phyloP scores from a whole-genome alignment of 768 basidiomycete species.

The Boletus sp. region DNA sequence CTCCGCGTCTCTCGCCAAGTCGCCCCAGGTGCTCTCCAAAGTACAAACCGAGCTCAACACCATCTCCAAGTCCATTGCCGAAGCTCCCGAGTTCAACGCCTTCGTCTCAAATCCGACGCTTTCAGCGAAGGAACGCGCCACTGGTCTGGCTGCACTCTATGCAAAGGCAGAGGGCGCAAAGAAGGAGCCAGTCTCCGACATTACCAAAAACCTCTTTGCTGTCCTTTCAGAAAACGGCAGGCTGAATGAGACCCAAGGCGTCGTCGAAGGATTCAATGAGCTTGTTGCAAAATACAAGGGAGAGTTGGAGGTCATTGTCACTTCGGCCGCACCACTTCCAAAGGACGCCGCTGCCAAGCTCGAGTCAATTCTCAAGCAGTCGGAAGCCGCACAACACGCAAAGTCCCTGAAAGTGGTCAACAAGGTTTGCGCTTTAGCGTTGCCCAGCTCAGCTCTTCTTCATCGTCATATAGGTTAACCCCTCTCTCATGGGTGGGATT shows the following conservation, averaged over 20 bases:
- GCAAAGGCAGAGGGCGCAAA: conserved; percentile 64
- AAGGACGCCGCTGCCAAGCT: conserved; percentile 74
- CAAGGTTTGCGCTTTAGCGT: conserved; percentile 58
- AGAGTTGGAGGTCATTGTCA: conserved; percentile 90
- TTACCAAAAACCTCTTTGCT: conserved; percentile 88
- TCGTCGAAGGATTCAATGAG: conserved; percentile 89
- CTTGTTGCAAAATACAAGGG: conserved; percentile 88
- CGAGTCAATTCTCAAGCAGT: conserved; percentile 83
- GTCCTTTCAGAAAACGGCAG: conserved; percentile 94
- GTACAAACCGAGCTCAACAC: conserved; percentile 81
- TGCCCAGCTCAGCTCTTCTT: neutral
- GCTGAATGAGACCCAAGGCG: conserved; percentile 76
- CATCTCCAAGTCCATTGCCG: conserved; percentile 68
- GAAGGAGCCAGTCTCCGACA: conserved; percentile 77
- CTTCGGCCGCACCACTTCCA: conserved; percentile 79
- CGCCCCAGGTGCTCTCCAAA: conserved; percentile 76
- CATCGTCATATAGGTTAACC: conserved; percentile 68
- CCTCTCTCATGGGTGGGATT: conserved; percentile 86
- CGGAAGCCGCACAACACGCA: conserved; percentile 79
- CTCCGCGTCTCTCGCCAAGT: conserved; percentile 78
- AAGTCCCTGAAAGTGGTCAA: conserved; percentile 89
- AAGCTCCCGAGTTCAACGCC: conserved; percentile 58
- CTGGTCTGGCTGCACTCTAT: conserved; percentile 67
- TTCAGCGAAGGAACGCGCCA: conserved; percentile 69
- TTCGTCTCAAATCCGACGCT: conserved; percentile 93